Base-by-base conservation (phyloP, 768 basidiomycete genomes). In the Dentipellis sp. region DNA sequence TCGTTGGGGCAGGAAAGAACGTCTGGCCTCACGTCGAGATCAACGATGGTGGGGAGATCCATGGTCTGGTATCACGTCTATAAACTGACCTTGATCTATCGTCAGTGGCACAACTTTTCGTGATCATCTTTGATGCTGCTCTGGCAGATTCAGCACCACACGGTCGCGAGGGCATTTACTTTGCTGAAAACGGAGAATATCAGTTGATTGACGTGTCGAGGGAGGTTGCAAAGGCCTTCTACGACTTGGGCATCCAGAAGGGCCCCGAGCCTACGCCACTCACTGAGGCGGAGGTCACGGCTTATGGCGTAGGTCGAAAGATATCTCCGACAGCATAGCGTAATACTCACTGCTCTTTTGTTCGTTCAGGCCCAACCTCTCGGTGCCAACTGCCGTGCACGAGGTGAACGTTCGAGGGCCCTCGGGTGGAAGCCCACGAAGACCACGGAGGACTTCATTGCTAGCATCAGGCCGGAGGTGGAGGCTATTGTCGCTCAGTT, bases 11-110 rank as follows among this genome's bases (percentile, higher is more conserved):
- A 42, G 85, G 86, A 1, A 68, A 73, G 62, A 82, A 84, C 53
- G 46, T 80, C 6, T 87, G 82, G 84, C 75, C 77, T 0, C 70
- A 80, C 58, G 77, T 84, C 17, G 74, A 82, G 56, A 74, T 83
- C 52, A 67, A 76, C 46, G 82, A 84, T 37, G 68, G 81, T 81
- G 56, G 53, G 60, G 59, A n/a, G 10, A 11, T 29, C 29, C 29
- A 6, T 29, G 29, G 29, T 29, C 29, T 29, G 29, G 29, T 29
- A 6, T 12, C 10, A 39, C 35, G 3, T 9, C 29, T 17, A 10
- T 8, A 14, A 3, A 17, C 3, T 16, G 17, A 29, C 29, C 29
- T 29, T 29, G 29, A 29, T 29, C 6, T 10, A 39, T 8, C 22
- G 23, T 7, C 60, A 80, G 78, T 73, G 19, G 73, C 73, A 8